phyloP scores from a whole-genome alignment of 148 eudicot genomes.

The Cornus controversa region DNA sequence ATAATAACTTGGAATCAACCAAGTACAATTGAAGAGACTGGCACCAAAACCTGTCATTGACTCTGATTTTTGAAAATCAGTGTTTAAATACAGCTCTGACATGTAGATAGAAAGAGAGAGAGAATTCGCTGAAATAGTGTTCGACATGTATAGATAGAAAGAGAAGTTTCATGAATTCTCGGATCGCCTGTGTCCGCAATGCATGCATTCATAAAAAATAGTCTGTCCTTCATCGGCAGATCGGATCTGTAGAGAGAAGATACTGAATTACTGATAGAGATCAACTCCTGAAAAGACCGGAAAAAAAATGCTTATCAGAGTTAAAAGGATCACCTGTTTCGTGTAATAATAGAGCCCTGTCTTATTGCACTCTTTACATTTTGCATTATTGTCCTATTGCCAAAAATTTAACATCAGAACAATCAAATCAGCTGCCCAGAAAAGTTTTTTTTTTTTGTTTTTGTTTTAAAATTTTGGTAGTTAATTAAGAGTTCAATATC shows the following conservation, averaged over 20 bases:
- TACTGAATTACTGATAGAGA: too few species aligned
- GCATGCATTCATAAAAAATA: constrained; percentile 44
- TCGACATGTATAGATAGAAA: not conserved
- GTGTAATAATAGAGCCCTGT: constrained; percentile 33
- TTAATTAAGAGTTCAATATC: not conserved
- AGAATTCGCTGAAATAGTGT: too few species aligned
- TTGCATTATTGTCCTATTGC: constrained; percentile 37
- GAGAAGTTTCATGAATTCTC: constrained; percentile 34
- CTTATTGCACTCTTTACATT: constrained; percentile 38
- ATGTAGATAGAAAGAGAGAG: not conserved
- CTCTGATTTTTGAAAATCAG: too few species aligned
- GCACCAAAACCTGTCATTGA: too few species aligned
- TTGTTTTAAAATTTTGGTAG: too few species aligned
- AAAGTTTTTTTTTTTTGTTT: too few species aligned
- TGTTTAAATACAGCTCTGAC: not conserved
- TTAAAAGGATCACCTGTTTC: constrained; percentile 31
- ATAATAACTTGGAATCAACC: too few species aligned
- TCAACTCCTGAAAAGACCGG: not conserved
- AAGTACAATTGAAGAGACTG: too few species aligned
- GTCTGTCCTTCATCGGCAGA: constrained; percentile 64
- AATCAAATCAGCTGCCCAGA: not conserved
- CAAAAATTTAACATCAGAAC: constrained; percentile 4
- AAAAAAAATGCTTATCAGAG: not conserved
- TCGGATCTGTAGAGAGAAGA: constrained; percentile 29
- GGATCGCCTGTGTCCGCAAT: constrained; percentile 33